phyloP scores from a whole-genome alignment of 805 yeast genomes.

The Metschnikowia koreensis region DNA sequence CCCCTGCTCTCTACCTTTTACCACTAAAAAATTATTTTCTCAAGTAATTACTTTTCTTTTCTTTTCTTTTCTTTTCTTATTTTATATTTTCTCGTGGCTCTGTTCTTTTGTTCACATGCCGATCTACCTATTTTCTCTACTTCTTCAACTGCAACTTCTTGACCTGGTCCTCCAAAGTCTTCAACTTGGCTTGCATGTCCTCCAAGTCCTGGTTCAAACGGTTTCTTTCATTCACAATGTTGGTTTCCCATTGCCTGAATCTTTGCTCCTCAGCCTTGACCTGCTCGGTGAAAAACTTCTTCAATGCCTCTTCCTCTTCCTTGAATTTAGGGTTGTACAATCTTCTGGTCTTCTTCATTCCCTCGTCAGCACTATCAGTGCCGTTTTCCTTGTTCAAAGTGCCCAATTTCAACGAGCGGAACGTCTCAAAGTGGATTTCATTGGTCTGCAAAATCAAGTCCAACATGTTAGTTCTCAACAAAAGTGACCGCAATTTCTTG shows the following conservation, averaged over 20 bases:
- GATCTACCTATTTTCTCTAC: conserved; percentile 5
- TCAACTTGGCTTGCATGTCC: conserved; percentile 76
- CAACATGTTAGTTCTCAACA: conserved; percentile 79
- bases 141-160: conserved; percentile 49
- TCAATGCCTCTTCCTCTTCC: conserved; percentile 92
- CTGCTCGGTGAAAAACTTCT: conserved; percentile 94
- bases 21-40: too few species aligned
- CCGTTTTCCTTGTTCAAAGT: conserved; percentile 31
- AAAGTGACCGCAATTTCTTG: conserved; percentile 71
- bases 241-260: conserved; percentile 97
- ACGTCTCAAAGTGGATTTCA: conserved; percentile 77
- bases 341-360: conserved; percentile 52
- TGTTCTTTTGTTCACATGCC: too few species aligned
- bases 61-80: too few species aligned
- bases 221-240: conserved; percentile 91
- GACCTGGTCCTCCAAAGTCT: conserved; percentile 72
- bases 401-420: conserved; percentile 69
- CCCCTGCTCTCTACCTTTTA: too few species aligned
- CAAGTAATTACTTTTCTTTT: neutral
- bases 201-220: conserved; percentile 92
- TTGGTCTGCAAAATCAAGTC: conserved; percentile 78
- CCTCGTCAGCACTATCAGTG: conserved; percentile 23
- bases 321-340: conserved; percentile 84
- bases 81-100: neutral
- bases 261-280: conserved; percentile 94